These are phyloP conservation scores for Schwanniomyces yamadae DNA, from an alignment of 805 yeast genomes.

Conservation along the genomic window DNA sequence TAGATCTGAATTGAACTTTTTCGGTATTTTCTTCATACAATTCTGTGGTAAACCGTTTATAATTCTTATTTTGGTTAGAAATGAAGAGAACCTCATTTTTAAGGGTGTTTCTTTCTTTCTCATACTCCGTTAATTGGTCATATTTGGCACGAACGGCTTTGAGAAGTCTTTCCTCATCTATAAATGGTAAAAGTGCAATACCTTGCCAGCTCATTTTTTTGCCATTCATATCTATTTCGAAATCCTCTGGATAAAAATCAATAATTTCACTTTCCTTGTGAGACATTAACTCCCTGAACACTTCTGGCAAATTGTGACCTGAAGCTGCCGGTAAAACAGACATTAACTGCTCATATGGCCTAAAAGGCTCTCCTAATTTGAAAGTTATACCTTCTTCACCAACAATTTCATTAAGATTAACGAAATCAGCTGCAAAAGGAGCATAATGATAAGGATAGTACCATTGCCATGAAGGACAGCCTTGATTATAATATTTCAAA, in stretches of 20 bases:
- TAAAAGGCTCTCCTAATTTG: constrained; percentile 71
- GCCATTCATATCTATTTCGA: constrained; percentile 93
- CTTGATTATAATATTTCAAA: constrained; percentile 88
- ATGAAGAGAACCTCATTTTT: constrained; percentile 70
- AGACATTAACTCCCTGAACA: constrained; percentile 80
- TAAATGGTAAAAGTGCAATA: constrained; percentile 84
- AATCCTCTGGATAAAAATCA: constrained; percentile 87
- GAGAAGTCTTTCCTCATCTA: constrained; percentile 76
- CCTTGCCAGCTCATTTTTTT: constrained; percentile 96
- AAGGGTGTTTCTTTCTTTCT: constrained; percentile 63
- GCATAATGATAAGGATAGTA: constrained; percentile 96
- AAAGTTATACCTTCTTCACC: constrained; percentile 53
- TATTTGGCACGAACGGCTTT: constrained; percentile 67
- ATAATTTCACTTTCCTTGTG: constrained; percentile 77
- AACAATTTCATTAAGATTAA: constrained; percentile 47
- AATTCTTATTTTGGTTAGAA: constrained; percentile 59
- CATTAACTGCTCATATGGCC: constrained; percentile 93
- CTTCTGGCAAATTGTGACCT: constrained; percentile 78
- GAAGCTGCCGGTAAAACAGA: constrained; percentile 94
- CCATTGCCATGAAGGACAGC: constrained; percentile 99
- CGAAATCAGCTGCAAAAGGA: constrained; percentile 91
- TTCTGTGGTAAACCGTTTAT: constrained; percentile 30
- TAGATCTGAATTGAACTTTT: constrained; percentile 44
- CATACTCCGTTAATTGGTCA: constrained; percentile 61
- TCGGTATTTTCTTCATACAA: constrained; percentile 41